Evolutionary conservation across 345 rosid genomes (phyloP), one percentile per base, ranked within the genome.

Genomic region (Microcos paniculata): DNA sequence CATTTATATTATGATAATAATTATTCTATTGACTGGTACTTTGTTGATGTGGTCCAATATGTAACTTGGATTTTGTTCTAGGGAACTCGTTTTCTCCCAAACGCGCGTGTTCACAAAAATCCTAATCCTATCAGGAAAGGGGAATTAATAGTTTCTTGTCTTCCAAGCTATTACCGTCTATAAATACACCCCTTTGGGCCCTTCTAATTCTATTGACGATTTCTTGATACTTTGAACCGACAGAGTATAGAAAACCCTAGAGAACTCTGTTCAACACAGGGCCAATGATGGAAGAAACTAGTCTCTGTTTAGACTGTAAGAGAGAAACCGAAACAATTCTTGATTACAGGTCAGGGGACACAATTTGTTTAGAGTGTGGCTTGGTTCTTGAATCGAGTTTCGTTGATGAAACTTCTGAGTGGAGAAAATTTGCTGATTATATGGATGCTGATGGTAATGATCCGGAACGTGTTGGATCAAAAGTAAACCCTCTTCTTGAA

Each of bases 321-420:
- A 63, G 73, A 57, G 75, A 70, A 31, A 82, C 87, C 13, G 86
- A 81, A 77, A 72, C 79, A 19, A 84, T 88, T 38, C 76, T 77
- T 78, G 89, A 87, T 73, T 84, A 71, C 76, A 53, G 87, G 6
- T 84, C 90, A 7, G 87, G 90, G 4, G 86, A 87, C 79, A 83
- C 88, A n/a, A 84, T 87, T 61, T 89, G 88, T 73, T 81, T 84
- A 2, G 90, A 84, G 76, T 87, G 88, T 64, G 87, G 88, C 12
- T 83, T 89, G 1, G 80, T 89, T 28, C 75, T 87, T 57, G 89
- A 85, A 78, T 74, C 83, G 6, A 80, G 81, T 79, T 78, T 74
- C 67, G 74, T 85, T 45, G 90, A 89, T 62, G 85, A 84, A 73
- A 82, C 81, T 43, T 81, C 86, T 24, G 89, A 87, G 79, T 85